phyloP scores from a whole-genome alignment of 176 grass and related monocot species.

The Oryza punctata region DNA sequence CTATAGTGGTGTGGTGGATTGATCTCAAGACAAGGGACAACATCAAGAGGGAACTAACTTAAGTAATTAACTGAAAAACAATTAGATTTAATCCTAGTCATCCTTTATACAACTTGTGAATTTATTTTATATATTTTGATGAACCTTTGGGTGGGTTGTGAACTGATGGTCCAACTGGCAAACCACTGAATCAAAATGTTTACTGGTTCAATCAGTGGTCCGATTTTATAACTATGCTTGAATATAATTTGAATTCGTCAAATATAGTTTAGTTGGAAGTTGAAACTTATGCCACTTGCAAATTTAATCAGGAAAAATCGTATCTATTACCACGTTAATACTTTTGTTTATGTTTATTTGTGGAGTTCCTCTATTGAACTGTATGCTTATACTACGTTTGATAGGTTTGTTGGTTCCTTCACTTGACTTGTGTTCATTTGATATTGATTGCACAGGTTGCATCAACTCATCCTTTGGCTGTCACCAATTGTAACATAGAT shows the following conservation, averaged over 20 bases:
- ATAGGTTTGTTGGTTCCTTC: conserved; percentile 7
- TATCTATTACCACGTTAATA: neutral
- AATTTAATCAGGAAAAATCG: conserved; percentile 18
- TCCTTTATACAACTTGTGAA: no score
- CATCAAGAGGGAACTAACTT: no score
- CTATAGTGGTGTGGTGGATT: no score
- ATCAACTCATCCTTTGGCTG: conserved; percentile 89
- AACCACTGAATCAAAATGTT: no score
- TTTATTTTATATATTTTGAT: no score
- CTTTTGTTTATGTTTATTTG: neutral
- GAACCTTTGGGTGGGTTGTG: no score
- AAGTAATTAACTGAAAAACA: no score
- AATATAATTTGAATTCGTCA: neutral
- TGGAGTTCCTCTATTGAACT: neutral
- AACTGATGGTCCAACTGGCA: no score
- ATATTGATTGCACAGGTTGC: conserved; percentile 69
- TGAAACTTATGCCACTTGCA: conserved; percentile 7
- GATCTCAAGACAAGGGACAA: no score
- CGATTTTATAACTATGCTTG: no score
- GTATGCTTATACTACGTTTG: neutral
- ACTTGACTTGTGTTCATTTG: conserved; percentile 34
- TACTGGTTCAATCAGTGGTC: no score
- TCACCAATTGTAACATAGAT: conserved; percentile 99
- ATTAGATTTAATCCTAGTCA: no score
- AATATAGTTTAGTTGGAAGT: neutral